phyloP scores from a whole-genome alignment of 352 stramenopile genomes.

The Phytopythium montanum region DNA sequence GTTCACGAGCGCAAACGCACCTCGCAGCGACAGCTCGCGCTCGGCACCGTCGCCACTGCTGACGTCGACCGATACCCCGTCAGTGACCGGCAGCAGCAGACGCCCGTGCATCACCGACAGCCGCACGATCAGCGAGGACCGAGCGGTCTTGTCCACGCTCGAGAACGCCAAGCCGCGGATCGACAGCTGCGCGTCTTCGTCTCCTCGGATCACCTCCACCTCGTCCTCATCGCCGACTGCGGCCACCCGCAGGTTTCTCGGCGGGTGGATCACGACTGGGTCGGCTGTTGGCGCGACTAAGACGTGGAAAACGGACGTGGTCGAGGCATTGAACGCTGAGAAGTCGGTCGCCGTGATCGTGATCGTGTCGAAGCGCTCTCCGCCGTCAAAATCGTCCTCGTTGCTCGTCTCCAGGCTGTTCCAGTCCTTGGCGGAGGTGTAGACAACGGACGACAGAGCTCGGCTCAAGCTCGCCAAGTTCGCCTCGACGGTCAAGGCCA shows the following conservation, averaged over 20 bases:
- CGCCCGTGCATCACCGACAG: constrained; percentile 25
- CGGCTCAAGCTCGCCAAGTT: constrained; percentile 36
- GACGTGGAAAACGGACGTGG: constrained; percentile 23
- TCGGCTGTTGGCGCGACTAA: constrained; percentile 31
- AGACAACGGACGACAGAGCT: constrained; percentile 39
- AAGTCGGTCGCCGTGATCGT: constrained; percentile 36
- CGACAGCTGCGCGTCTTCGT: constrained; percentile 42
- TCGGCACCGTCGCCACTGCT: constrained; percentile 5
- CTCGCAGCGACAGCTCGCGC: constrained; percentile 18
- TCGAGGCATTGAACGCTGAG: constrained; percentile 31
- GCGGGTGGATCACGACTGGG: constrained; percentile 20
- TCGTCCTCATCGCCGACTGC: constrained; percentile 17
- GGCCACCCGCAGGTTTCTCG: constrained; percentile 26
- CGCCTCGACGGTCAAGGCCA: constrained; percentile 31
- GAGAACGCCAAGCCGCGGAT: constrained; percentile 31
- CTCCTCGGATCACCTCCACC: constrained; percentile 26
- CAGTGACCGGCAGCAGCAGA: constrained; percentile 11
- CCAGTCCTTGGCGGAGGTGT: constrained; percentile 57
- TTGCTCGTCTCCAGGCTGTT: constrained; percentile 47
- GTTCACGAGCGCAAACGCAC: constrained; percentile 50
- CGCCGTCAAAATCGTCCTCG: neutral
- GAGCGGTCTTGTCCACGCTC: constrained; percentile 41
- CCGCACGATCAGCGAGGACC: constrained; percentile 24
- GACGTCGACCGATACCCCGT: constrained; percentile 25
- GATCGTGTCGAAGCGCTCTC: constrained; percentile 49